phyloP scores from a whole-genome alignment of 225 moss, liverwort and hornwort species.

The Physcomitrellopsis africana region DNA sequence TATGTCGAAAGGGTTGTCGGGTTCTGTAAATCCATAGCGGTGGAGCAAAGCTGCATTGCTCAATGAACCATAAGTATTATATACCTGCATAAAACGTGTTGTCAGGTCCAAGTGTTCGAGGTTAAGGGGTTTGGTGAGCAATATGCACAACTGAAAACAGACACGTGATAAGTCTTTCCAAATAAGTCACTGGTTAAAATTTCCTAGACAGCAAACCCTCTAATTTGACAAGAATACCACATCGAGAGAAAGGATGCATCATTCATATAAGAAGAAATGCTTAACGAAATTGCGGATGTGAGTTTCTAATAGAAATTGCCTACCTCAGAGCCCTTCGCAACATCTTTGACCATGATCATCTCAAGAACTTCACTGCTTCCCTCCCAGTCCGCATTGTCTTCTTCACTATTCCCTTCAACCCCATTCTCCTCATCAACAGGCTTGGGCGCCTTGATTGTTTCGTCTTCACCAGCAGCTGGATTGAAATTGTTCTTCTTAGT shows the following conservation, averaged over 20 bases:
- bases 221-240: neutral
- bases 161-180: neutral
- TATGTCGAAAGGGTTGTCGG: constrained; percentile 80
- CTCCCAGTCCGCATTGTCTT: constrained; percentile 47
- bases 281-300: neutral
- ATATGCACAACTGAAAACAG: neutral
- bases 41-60: constrained; percentile 85
- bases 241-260: neutral
- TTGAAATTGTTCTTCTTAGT: neutral
- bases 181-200: constrained; percentile 8
- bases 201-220: neutral
- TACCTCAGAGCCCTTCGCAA: constrained; percentile 73
- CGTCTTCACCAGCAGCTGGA: neutral
- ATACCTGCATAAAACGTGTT: constrained; percentile 56
- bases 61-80: constrained; percentile 80
- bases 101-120: constrained; percentile 2
- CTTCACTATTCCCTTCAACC: neutral
- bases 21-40: constrained; percentile 89
- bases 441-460: neutral
- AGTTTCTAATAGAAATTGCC: neutral
- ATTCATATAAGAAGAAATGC: neutral
- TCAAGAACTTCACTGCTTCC: constrained; percentile 68
- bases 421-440: constrained; percentile 11
- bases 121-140: neutral
- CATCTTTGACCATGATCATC: constrained; percentile 85